Percentiles rank a stretch among this genome's conserved stretches.
Conservation (phyloP, 805 yeast genomes). For the Nematodospora valgi region DNA sequence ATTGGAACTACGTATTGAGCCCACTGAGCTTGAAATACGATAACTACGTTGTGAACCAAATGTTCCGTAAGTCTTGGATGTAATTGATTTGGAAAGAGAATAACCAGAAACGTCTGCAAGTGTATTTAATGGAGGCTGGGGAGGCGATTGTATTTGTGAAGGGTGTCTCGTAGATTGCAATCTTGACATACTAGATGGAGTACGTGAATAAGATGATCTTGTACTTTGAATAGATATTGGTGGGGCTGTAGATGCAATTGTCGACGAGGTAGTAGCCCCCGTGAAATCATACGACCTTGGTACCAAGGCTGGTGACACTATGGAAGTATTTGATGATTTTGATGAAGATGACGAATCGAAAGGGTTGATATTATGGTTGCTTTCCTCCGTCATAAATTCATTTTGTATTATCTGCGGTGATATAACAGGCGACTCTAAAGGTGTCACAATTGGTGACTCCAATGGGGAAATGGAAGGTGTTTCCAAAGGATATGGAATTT, state of each 20-base stretch:
- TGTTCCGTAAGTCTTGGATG: neutral
- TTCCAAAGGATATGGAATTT: conserved; percentile 5
- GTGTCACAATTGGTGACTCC: conserved; percentile 2
- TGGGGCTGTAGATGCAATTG: neutral
- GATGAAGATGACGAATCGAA: conserved; percentile 1
- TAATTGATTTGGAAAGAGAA: conserved; percentile 2
- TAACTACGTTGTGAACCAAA: conserved; percentile 7
- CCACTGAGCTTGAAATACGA: conserved; percentile 27
- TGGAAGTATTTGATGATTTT: neutral
- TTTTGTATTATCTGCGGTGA: conserved; percentile 5
- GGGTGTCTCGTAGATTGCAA: too few species aligned
- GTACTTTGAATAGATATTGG: conserved; percentile 1
- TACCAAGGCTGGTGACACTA: too few species aligned
- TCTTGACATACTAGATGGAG: neutral
- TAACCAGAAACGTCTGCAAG: neutral
- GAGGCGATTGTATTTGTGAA: neutral
- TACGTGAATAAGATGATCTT: neutral
- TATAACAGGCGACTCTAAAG: neutral
- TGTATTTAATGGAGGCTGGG: neutral
- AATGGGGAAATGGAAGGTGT: conserved; percentile 6
- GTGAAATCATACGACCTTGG: too few species aligned
- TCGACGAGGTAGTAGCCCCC: neutral
- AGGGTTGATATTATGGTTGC: neutral
- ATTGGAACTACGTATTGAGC: conserved; percentile 31
- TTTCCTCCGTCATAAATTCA: conserved; percentile 1